Percentiles rank a stretch among this genome's conserved stretches.
Conservation (phyloP, 768 basidiomycete species). For the Tricholoma flavovirens region DNA sequence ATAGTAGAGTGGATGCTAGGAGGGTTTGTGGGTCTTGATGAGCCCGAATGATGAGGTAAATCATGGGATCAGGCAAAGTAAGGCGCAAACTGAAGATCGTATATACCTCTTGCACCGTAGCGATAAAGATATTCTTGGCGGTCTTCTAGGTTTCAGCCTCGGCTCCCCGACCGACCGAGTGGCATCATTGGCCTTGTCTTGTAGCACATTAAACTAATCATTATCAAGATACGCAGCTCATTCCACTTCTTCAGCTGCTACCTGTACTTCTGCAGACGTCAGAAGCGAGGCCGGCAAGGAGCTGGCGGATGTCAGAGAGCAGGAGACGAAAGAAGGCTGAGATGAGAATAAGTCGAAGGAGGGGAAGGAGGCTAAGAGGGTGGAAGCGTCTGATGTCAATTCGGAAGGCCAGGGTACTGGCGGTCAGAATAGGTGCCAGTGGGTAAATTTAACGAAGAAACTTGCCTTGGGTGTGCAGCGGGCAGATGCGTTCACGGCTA, state of each 20-base stretch:
- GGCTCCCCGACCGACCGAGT: neutral
- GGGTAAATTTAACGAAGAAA: neutral
- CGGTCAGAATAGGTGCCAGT: neutral
- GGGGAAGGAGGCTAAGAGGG: conserved; percentile 20
- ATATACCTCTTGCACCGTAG: too few relatives aligned
- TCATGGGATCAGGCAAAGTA: too few relatives aligned
- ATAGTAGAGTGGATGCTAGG: neutral
- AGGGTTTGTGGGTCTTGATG: too few relatives aligned
- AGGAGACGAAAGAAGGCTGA: conserved; percentile 32
- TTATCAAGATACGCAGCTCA: conserved; percentile 6
- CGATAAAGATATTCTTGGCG: neutral
- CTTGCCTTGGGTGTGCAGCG: conserved; percentile 11
- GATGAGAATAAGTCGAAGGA: conserved; percentile 24
- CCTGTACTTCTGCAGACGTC: conserved; percentile 28
- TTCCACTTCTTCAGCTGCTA: conserved; percentile 28
- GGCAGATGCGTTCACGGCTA: conserved; percentile 5
- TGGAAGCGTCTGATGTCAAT: conserved; percentile 22
- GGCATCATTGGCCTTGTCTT: neutral
- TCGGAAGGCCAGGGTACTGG: conserved; percentile 21
- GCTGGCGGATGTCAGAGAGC: conserved; percentile 27
- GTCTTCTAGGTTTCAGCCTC: neutral
- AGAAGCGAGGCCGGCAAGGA: conserved; percentile 26
- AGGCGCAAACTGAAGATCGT: too few relatives aligned
- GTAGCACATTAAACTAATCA: neutral
- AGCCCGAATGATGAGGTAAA: too few relatives aligned